These are phyloP conservation scores for Gnaphalium uliginosum DNA, from an alignment of 129 eudicot species.

Conservation along the genomic window DNA sequence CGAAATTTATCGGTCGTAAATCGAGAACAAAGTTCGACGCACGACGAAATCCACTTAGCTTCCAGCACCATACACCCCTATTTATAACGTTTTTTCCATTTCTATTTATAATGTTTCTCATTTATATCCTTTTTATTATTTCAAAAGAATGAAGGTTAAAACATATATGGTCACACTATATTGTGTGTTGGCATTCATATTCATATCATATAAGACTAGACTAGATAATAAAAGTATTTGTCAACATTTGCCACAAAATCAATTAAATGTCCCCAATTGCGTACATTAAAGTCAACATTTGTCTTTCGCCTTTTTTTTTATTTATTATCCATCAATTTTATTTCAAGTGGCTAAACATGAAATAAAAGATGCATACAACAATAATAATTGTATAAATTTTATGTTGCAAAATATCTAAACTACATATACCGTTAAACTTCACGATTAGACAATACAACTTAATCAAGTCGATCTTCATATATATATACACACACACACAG, in stretches of 20 bases:
- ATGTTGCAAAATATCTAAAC: not conserved
- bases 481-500: too few relatives aligned
- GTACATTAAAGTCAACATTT: conserved; percentile 26
- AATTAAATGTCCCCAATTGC: conserved; percentile 5
- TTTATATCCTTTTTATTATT: not conserved
- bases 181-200: not conserved
- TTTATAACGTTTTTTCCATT: too few relatives aligned
- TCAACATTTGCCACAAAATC: conserved; percentile 20
- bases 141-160: not conserved
- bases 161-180: not conserved
- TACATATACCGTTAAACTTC: not conserved
- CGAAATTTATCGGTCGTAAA: too few relatives aligned
- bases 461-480: too few relatives aligned
- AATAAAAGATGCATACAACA: not conserved
- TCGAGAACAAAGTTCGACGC: too few relatives aligned
- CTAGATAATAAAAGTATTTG: not conserved
- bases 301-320: not conserved
- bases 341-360: not conserved
- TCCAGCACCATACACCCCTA: too few relatives aligned
- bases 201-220: not conserved
- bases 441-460: too few relatives aligned
- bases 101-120: conserved; percentile 7
- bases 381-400: not conserved
- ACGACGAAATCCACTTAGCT: too few relatives aligned
- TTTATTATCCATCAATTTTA: not conserved